Conservation (phyloP, 176 grass and related monocot genomes). For the Bonia amplexicaulis region DNA sequence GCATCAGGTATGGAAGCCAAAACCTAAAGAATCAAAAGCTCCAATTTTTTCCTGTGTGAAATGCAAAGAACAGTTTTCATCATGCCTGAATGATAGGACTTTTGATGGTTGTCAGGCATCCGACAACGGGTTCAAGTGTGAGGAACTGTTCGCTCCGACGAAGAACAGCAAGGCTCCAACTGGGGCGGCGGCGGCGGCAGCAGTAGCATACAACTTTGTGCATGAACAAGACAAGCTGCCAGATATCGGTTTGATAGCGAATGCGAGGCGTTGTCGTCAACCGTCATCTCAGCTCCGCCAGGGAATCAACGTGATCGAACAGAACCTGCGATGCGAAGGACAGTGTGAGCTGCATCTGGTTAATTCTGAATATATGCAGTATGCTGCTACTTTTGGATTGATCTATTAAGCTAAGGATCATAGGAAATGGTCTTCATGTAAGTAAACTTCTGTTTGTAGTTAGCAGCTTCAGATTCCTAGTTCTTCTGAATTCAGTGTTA, state of each 20-base stretch:
- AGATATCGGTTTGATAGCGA: neutral
- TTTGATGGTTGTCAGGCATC: constrained; percentile 12
- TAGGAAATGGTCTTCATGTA: neutral
- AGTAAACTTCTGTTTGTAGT: neutral
- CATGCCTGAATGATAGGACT: constrained; percentile 38
- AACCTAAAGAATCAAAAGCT: neutral
- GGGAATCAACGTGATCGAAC: constrained; percentile 36
- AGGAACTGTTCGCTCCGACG: constrained; percentile 10
- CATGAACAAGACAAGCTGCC: constrained; percentile 13
- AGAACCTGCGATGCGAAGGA: constrained; percentile 16
- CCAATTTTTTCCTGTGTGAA: neutral
- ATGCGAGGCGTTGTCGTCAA: constrained; percentile 4
- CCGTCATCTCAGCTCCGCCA: neutral
- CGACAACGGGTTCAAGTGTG: neutral
- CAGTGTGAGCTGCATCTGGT: neutral
- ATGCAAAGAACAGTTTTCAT: constrained; percentile 3
- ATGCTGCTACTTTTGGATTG: neutral
- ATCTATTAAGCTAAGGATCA: neutral
- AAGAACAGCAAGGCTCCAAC: constrained; percentile 12
- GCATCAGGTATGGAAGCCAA: neutral
- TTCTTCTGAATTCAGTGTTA: neutral
- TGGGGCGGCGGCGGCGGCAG: neutral
- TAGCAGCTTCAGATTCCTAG: neutral
- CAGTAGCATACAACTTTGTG: constrained; percentile 17
- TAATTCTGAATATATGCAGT: neutral